Evolutionary conservation across 2,329 filamentous ascomycete genomes (phyloP).

Genomic region (Apiospora kogelbergensis): DNA sequence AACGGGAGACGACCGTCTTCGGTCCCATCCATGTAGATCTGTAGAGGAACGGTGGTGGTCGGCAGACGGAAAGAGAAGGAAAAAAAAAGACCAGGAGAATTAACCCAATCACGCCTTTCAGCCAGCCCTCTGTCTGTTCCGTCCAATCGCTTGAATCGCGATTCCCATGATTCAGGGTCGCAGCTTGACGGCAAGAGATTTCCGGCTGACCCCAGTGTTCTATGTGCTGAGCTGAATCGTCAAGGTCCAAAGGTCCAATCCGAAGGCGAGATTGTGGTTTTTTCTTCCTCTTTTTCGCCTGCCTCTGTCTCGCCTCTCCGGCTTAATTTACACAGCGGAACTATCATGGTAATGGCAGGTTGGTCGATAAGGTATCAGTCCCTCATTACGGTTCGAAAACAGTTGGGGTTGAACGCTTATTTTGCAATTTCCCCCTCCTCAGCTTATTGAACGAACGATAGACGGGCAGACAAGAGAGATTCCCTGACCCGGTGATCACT

Average conservation of each 20-base stretch:
- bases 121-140: not conserved
- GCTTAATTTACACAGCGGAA: slow-evolving; percentile 2
- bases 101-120: not conserved
- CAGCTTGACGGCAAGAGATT: not conserved
- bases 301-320: not conserved
- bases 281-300: not conserved
- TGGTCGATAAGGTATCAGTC: not conserved
- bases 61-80: not conserved
- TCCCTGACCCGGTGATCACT: not conserved
- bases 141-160: not conserved
- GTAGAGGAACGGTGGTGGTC: not conserved
- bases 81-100: not conserved
- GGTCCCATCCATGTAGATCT: not conserved
- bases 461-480: not conserved
- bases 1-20: not conserved
- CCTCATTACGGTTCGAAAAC: slow-evolving; percentile 3
- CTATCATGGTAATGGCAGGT: not conserved
- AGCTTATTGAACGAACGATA: not conserved
- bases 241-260: not conserved
- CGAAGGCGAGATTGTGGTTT: not conserved
- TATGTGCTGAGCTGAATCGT: not conserved
- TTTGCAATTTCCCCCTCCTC: slow-evolving; percentile 1
- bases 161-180: not conserved
- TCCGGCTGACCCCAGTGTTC: not conserved
- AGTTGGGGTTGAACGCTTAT: slow-evolving; percentile 6